Base-by-base conservation (phyloP, 1,284 basidiomycete genomes). In the Irpex sp. region DNA sequence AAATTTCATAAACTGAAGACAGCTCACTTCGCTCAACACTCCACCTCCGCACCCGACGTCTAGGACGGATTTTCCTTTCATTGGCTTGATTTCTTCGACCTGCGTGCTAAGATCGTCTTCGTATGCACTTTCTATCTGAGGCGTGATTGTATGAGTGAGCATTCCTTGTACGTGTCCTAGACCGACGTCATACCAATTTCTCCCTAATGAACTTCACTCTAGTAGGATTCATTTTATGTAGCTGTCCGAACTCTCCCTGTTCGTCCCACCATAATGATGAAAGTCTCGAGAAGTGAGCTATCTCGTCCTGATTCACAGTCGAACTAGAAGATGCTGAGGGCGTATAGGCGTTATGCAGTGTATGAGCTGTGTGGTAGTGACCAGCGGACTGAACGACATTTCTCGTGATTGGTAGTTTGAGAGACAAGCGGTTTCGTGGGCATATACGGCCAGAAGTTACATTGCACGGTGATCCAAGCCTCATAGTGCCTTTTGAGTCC, bases 221-320 rank as follows among this genome's bases (percentile, higher is more conserved):
- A 9, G 91, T 84, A 0, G 95, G 94, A 77, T 99, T 99, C 97
- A 99, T 98, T 71, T 88, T 87, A 75, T 99, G 97, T 38, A 99
- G 79, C 47, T 97, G 80, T 2, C 82, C 85, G 72, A 98, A 97
- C 75, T 98, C 96, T 69, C 97, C 96, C 36, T 82, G 82, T 73
- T 97, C 94, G 75, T 98, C 89, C 97, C 97, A 99, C 97, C 97
- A 99, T 72, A 92, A 84, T 26, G 92, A 89, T 0, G 95, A 95
- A 1, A 99, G 86, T 40, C 85, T 84, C 3, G 96, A 96, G 76
- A 99, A 99, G 75, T 96, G 94, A 0, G 91, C 89, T 60, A 99
- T 92, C 76, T 98, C 96, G 60, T 83, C 83, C 1, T 82, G 72
- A 73, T 96, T 96, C 70, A 95, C 83, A 3, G 83, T 83, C 8